A percentile compares a stretch with the other conserved stretches of the same genome.
Evolutionary conservation across 139 green algal species (phyloP).

Genomic region (Nannochloris sp.): DNA sequence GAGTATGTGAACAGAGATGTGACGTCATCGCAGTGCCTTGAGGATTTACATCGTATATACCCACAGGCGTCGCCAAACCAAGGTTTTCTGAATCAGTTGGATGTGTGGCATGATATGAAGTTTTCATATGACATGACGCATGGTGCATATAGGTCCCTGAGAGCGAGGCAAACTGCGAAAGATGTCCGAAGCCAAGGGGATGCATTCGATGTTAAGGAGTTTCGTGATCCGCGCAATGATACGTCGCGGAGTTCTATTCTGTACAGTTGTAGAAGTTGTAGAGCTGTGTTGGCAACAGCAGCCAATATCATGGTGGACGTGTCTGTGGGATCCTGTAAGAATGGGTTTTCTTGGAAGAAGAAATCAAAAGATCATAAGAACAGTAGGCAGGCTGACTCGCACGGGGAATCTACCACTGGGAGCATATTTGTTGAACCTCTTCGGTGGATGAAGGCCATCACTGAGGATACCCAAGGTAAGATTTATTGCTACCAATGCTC

Average conservation of each 20-base stretch:
- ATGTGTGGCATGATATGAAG: constrained; percentile 47
- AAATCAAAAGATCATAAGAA: constrained; percentile 13
- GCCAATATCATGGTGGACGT: constrained; percentile 43
- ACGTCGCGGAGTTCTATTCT: background rate
- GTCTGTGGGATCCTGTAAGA: constrained; percentile 29
- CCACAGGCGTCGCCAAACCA: constrained; percentile 46
- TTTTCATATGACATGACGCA: constrained; percentile 42
- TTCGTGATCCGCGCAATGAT: constrained; percentile 8
- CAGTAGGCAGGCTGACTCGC: background rate
- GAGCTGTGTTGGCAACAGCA: constrained; percentile 45
- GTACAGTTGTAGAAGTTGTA: constrained; percentile 75
- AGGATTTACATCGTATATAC: constrained; percentile 14
- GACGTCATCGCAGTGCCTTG: constrained; percentile 6
- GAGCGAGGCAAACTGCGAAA: constrained; percentile 28
- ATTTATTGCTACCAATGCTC: constrained; percentile 63
- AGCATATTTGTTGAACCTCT: constrained; percentile 70
- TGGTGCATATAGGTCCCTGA: constrained; percentile 50
- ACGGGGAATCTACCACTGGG: background rate
- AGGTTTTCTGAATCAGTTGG: constrained; percentile 63
- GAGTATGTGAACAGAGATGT: background rate
- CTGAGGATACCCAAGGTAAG: constrained; percentile 61
- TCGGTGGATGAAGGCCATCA: constrained; percentile 61
- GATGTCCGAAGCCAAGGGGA: constrained; percentile 32
- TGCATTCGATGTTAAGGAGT: background rate
- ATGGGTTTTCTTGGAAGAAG: constrained; percentile 28